Evolutionary conservation across 2,329 filamentous ascomycete genomes (phyloP).

Genomic region (Colletotrichum phormii): DNA sequence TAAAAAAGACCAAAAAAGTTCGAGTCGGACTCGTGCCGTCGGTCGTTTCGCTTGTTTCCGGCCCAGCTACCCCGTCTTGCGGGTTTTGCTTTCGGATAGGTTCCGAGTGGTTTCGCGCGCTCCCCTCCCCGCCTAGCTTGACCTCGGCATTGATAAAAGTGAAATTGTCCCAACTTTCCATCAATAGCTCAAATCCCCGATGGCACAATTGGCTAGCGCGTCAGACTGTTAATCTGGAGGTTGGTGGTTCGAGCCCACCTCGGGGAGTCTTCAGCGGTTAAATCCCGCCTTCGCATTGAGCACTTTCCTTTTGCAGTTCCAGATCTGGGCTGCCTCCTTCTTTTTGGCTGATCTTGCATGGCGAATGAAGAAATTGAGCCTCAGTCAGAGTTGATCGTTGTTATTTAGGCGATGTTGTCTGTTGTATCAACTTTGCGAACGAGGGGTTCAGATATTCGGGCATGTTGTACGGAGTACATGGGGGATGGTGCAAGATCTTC

Average conservation of each 20-base stretch:
- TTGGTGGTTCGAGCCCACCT: conserved; percentile 38
- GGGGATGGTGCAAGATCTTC: too few relatives aligned
- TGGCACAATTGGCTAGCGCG: conserved; percentile 38
- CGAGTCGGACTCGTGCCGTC: neutral
- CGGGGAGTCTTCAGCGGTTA: conserved; percentile 17
- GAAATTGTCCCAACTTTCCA: accelerated
- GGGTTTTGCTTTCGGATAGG: neutral
- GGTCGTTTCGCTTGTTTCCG: too few relatives aligned
- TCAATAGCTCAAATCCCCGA: conserved; percentile 27
- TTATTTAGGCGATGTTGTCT: too few relatives aligned
- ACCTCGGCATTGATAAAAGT: accelerated
- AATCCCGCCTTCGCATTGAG: neutral
- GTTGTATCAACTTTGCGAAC: too few relatives aligned
- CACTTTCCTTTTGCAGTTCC: accelerated
- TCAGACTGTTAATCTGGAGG: conserved; percentile 38
- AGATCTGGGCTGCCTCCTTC: too few relatives aligned
- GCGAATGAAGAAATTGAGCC: neutral
- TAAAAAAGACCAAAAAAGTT: too few relatives aligned
- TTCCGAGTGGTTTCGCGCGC: neutral
- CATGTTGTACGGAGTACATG: too few relatives aligned
- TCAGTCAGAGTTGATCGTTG: too few relatives aligned
- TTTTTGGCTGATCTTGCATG: neutral
- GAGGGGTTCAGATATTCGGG: too few relatives aligned
- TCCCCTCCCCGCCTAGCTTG: too few relatives aligned
- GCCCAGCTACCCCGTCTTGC: too few relatives aligned